Evolutionary conservation across 192 early-diverging fungal species (phyloP).

Genomic region (Coemansia sp.): DNA sequence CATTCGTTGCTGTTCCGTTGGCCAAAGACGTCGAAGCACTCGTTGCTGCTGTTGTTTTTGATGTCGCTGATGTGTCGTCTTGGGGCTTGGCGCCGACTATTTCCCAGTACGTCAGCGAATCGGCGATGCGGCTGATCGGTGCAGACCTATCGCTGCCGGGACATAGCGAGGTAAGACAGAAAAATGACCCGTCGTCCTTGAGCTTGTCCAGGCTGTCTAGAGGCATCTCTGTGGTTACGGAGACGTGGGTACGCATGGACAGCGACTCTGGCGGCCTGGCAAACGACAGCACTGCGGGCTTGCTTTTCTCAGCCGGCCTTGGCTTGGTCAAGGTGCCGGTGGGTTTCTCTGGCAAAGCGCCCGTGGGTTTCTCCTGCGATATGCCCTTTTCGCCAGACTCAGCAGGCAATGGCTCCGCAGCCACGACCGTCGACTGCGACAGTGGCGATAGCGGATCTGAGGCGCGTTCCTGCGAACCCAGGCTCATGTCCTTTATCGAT

Average conservation of each 20-base stretch:
- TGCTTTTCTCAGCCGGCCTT: neutral
- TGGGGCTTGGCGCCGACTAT: constrained; percentile 1
- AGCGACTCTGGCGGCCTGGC: constrained; percentile 42
- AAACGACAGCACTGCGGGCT: constrained; percentile 10
- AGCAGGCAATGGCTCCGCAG: neutral
- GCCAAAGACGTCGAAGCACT: neutral
- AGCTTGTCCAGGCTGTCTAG: constrained; percentile 17
- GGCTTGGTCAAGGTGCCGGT: neutral
- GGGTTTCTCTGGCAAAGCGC: neutral
- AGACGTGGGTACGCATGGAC: constrained; percentile 40
- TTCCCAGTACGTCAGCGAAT: constrained; percentile 37
- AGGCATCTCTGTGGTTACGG: constrained; percentile 16
- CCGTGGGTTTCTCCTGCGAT: neutral
- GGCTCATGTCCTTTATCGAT: neutral
- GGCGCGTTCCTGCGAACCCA: neutral
- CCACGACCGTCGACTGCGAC: neutral
- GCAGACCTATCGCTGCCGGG: neutral
- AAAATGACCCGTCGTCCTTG: constrained; percentile 13
- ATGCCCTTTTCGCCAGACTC: neutral
- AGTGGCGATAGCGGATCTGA: neutral
- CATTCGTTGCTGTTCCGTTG: neutral
- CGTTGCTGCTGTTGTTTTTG: neutral
- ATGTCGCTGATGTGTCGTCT: neutral
- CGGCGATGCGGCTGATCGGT: constrained; percentile 23
- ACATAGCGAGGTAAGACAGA: constrained; percentile 29